Percentiles rank a stretch among this genome's conserved stretches.
Evolutionary conservation across 306 rosid genomes (phyloP).

Genomic region (Cucurbita ficifolia): DNA sequence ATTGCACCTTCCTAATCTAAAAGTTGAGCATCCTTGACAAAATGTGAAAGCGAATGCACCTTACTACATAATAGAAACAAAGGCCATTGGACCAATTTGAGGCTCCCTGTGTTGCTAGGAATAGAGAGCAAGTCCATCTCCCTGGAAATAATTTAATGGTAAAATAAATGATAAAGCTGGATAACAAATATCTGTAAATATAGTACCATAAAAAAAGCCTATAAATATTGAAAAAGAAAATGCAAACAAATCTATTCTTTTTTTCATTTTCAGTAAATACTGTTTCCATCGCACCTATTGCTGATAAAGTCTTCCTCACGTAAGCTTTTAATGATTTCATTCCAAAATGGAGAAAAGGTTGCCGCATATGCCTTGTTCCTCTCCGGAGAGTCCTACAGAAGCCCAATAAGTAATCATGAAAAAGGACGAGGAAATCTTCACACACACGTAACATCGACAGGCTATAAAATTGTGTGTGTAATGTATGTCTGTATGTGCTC

Average conservation of each 20-base stretch:
- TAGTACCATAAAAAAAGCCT: neutral
- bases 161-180: neutral
- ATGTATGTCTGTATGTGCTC: neutral
- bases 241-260: neutral
- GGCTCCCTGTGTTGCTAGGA: constrained; percentile 86
- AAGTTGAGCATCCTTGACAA: neutral
- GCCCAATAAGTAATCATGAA: neutral
- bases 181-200: neutral
- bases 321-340: constrained; percentile 80
- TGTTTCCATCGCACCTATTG: constrained; percentile 41
- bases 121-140: constrained; percentile 83
- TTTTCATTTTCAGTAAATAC: constrained; percentile 7
- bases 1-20: neutral
- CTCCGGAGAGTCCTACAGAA: constrained; percentile 55
- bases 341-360: constrained; percentile 89
- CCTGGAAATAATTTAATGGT: constrained; percentile 31
- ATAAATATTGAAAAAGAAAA: neutral
- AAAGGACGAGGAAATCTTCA: neutral
- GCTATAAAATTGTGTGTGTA: neutral
- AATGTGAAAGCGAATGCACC: constrained; percentile 23
- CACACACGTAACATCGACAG: neutral
- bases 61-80: constrained; percentile 93
- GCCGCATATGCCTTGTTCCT: constrained; percentile 64
- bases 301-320: constrained; percentile 93
- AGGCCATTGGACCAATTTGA: constrained; percentile 94